Evolutionary conservation across 176 grass and related monocot genomes (phyloP), one percentile per base, ranked within the genome.

Genomic region (Oryza officinalis): DNA sequence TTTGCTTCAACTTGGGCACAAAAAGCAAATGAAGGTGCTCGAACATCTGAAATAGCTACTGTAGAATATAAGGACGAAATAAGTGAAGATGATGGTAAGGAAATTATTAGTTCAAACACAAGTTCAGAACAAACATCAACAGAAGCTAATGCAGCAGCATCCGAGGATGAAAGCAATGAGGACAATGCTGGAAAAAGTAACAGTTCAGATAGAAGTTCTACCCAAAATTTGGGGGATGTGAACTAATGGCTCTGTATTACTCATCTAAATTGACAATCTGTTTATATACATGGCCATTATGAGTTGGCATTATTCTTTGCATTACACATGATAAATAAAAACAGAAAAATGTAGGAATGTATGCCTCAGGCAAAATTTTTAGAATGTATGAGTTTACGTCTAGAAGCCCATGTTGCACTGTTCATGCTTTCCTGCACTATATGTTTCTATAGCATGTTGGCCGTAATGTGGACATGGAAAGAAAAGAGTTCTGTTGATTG

Each of bases 31-130:
- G 86, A 52, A 84, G 59, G 32, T 85, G 81, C 27, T 76, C 63
- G 75, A 27, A 87, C 84, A 90, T 87, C 72, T 23, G 28, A 20
- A 79, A 64, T 9, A 87, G 67, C 76, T 46, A 73, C 31, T n/a
- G 3, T 1, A 47, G 30, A 65, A 84, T 76, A 50, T 54, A 76
- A 40, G 4, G 15, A 87, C 9, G 73, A 87, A 91, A 74, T 31
- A 57, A 90, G 20, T 0, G 26, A 90, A 6, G 84, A 54, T 1
- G 64, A 74, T 49, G 5, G 3, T 14, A 63, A 86, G 65, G 74
- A 63, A 83, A 86, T 78, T 37, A 64, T 14, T 11, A 76, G 71
- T 69, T 66, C 70, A 50, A 75, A 86, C 40, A 74, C 49, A 89
- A 72, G 27, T 74, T 80, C 83, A 0, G 37, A 33, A 35, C 44